Conservation (phyloP, 495 filamentous ascomycete species). For the Parmelia sp. region DNA sequence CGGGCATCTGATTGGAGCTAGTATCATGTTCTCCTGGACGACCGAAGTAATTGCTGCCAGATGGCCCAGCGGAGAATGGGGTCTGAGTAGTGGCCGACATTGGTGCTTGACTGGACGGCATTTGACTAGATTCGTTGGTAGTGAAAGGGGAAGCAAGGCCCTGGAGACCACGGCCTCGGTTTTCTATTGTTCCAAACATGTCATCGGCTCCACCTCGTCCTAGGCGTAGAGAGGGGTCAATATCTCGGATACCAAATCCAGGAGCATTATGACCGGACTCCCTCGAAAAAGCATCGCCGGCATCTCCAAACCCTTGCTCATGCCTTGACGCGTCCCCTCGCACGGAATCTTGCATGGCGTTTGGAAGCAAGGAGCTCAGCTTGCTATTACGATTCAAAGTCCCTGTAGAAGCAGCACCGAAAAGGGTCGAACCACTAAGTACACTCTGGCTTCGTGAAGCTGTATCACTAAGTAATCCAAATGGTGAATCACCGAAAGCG, state of each 20-base stretch:
- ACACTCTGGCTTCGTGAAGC: constrained; percentile 61
- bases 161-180: constrained; percentile 17
- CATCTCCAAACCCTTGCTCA: constrained; percentile 41
- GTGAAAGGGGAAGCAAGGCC: constrained; percentile 19
- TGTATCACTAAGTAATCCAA: constrained; percentile 63
- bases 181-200: constrained; percentile 41
- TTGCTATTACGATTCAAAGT: constrained; percentile 70
- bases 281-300: constrained; percentile 13
- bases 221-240: constrained; percentile 56
- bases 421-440: constrained; percentile 50
- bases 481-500: constrained; percentile 68
- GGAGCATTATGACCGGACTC: constrained; percentile 43
- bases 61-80: constrained; percentile 21
- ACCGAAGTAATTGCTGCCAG: constrained; percentile 21
- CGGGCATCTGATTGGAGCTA: constrained; percentile 51
- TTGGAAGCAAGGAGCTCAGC: constrained; percentile 78
- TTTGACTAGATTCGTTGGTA: constrained; percentile 18
- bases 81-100: constrained; percentile 21
- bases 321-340: constrained; percentile 46
- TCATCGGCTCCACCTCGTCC: constrained; percentile 53
- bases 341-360: constrained; percentile 84
- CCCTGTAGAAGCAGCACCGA: constrained; percentile 47
- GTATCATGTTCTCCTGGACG: constrained; percentile 26
- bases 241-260: constrained; percentile 46
- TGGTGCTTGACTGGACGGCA: constrained; percentile 15